Evolutionary conservation across 306 rosid genomes (phyloP).

Genomic region (Canavalia gladiata): DNA sequence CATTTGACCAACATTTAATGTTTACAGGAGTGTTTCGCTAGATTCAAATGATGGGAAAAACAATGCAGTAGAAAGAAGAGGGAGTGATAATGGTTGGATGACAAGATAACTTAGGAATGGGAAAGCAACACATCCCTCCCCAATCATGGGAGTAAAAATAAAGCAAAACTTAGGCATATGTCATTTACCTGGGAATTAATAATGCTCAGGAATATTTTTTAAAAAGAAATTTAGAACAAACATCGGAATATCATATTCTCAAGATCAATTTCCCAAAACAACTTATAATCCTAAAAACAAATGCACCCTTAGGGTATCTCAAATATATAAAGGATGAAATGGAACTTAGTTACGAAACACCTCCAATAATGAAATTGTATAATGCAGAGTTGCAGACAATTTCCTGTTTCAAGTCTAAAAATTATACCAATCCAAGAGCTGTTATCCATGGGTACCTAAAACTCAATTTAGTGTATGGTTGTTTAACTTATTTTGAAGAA

Average conservation of each 20-base stretch:
- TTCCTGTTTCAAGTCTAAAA: not conserved
- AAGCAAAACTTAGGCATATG: not conserved
- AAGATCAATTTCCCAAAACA: not conserved
- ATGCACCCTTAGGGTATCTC: slow-evolving; percentile 12
- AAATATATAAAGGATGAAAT: not conserved
- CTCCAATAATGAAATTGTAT: not conserved
- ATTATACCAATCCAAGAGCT: slow-evolving; percentile 1
- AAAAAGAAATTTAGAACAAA: not conserved
- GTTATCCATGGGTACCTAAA: not conserved
- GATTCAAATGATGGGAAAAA: not conserved
- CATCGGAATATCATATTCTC: not conserved
- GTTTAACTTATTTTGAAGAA: not conserved
- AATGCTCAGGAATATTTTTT: not conserved
- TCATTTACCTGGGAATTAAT: not conserved
- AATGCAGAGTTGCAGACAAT: slow-evolving; percentile 19
- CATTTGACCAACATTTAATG: not conserved
- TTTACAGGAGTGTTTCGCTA: not conserved
- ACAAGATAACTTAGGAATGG: not conserved
- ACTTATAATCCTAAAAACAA: not conserved
- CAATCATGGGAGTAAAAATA: not conserved
- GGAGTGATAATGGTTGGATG: not conserved
- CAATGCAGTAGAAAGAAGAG: not conserved
- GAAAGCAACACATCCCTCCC: not conserved
- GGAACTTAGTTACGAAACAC: not conserved
- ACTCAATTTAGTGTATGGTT: not conserved